Evolutionary conservation across 192 early-diverging fungal genomes (phyloP).

Genomic region (Umbelopsis vinacea): DNA sequence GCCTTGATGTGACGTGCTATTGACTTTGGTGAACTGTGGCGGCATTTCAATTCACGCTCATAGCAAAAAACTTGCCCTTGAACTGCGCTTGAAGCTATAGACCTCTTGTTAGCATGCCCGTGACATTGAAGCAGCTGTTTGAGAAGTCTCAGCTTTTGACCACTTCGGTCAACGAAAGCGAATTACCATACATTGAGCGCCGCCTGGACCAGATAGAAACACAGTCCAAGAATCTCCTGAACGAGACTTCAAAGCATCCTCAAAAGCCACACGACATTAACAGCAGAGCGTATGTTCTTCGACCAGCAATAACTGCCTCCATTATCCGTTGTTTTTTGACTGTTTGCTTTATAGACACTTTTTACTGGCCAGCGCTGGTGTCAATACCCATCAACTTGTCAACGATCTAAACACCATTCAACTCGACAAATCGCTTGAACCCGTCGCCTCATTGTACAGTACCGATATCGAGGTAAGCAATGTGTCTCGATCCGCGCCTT

Average conservation of each 20-base stretch:
- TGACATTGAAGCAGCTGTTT: slow-evolving; percentile 60
- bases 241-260: slow-evolving; percentile 34
- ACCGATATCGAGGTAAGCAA: slow-evolving; percentile 72
- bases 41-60: background rate
- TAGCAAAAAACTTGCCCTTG: slow-evolving; percentile 4
- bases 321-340: background rate
- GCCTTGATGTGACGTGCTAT: too few species aligned
- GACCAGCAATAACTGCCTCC: background rate
- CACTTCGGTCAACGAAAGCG: slow-evolving; percentile 66
- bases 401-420: slow-evolving; percentile 63
- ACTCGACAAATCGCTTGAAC: slow-evolving; percentile 70
- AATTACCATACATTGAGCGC: slow-evolving; percentile 79
- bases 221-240: slow-evolving; percentile 73
- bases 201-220: slow-evolving; percentile 89
- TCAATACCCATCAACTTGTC: slow-evolving; percentile 72
- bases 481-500: background rate
- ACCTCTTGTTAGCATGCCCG: slow-evolving; percentile 20
- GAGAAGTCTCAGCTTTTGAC: slow-evolving; percentile 80
- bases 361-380: slow-evolving; percentile 74
- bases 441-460: slow-evolving; percentile 68
- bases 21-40: background rate
- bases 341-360: slow-evolving; percentile 50
- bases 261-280: slow-evolving; percentile 43
- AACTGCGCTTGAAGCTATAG: background rate
- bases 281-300: slow-evolving; percentile 52